Evolutionary conservation across 1,139 yeast genomes (phyloP).

Genomic region (Pichia sp.): DNA sequence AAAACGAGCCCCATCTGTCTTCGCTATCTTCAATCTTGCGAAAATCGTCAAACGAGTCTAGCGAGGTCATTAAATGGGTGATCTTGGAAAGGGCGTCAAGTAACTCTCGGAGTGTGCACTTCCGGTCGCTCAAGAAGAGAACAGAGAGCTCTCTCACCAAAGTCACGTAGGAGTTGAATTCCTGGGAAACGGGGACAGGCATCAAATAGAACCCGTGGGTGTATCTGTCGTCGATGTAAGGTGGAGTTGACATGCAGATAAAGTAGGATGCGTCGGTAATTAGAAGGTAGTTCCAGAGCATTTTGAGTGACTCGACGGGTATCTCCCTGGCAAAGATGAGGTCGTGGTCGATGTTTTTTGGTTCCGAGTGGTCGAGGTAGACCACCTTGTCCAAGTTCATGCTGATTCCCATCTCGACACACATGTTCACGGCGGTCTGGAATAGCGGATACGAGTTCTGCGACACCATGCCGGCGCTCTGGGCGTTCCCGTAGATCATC

Average conservation of each 20-base stretch:
- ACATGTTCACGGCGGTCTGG: constrained; percentile 14
- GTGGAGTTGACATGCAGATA: neutral
- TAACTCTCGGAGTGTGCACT: constrained; percentile 7
- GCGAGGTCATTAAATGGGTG: neutral
- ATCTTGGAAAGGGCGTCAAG: neutral
- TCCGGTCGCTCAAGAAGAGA: neutral
- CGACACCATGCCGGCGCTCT: constrained; percentile 15
- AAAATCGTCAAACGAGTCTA: constrained; percentile 10
- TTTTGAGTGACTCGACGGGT: constrained; percentile 11
- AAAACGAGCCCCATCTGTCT: constrained; percentile 12
- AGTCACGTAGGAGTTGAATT: neutral
- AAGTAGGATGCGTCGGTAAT: constrained; percentile 13
- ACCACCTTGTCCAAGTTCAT: constrained; percentile 9
- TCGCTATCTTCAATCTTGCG: constrained; percentile 6
- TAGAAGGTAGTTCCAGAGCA: constrained; percentile 19
- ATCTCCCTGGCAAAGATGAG: constrained; percentile 12
- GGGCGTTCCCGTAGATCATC: constrained; percentile 19
- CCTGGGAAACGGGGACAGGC: neutral
- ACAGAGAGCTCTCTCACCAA: constrained; percentile 6
- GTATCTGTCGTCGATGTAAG: constrained; percentile 18
- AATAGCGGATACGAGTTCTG: constrained; percentile 19
- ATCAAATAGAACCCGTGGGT: constrained; percentile 13
- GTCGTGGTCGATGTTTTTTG: neutral
- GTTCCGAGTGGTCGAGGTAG: constrained; percentile 5
- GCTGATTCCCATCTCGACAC: constrained; percentile 14